Conservation (phyloP, 2,329 filamentous ascomycete species). For the Scedosporium boydii region DNA sequence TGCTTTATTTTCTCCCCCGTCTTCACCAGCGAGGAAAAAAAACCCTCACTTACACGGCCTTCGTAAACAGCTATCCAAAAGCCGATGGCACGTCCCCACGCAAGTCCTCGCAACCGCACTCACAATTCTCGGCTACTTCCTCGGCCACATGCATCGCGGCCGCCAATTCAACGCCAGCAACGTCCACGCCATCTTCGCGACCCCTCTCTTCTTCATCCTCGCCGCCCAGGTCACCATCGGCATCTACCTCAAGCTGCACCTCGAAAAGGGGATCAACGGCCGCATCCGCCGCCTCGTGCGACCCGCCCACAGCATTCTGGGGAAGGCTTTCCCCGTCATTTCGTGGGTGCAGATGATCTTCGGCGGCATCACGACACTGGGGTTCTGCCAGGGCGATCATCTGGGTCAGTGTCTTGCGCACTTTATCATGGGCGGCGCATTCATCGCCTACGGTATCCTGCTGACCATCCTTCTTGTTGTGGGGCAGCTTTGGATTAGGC, state of each 20-base stretch:
- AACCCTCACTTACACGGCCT: slow-evolving; percentile 2
- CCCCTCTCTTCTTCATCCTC: slow-evolving; percentile 70
- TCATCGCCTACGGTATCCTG: slow-evolving; percentile 86
- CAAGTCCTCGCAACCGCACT: slow-evolving; percentile 68
- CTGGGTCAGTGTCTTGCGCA: slow-evolving; percentile 87
- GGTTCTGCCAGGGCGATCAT: slow-evolving; percentile 89
- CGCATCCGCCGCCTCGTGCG: slow-evolving; percentile 66
- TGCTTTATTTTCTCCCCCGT: neutral
- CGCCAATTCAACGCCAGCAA: slow-evolving; percentile 70
- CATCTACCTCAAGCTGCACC: slow-evolving; percentile 79
- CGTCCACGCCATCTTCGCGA: slow-evolving; percentile 73
- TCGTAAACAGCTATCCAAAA: slow-evolving; percentile 67
- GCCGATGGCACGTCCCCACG: slow-evolving; percentile 86
- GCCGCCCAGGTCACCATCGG: slow-evolving; percentile 70
- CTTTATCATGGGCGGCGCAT: slow-evolving; percentile 97
- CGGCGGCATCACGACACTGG: slow-evolving; percentile 82
- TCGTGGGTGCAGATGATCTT: slow-evolving; percentile 94
- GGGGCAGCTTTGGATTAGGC: slow-evolving; percentile 77
- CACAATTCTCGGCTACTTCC: slow-evolving; percentile 75
- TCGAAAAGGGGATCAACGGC: slow-evolving; percentile 74
- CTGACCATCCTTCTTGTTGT: slow-evolving; percentile 80
- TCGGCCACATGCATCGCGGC: slow-evolving; percentile 85
- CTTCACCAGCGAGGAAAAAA: neutral
- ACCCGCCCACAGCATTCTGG: slow-evolving; percentile 66
- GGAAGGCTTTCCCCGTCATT: slow-evolving; percentile 77